These are phyloP conservation scores for Dryas octopetala DNA, from an alignment of 306 rosid genomes.

Conservation along the genomic window DNA sequence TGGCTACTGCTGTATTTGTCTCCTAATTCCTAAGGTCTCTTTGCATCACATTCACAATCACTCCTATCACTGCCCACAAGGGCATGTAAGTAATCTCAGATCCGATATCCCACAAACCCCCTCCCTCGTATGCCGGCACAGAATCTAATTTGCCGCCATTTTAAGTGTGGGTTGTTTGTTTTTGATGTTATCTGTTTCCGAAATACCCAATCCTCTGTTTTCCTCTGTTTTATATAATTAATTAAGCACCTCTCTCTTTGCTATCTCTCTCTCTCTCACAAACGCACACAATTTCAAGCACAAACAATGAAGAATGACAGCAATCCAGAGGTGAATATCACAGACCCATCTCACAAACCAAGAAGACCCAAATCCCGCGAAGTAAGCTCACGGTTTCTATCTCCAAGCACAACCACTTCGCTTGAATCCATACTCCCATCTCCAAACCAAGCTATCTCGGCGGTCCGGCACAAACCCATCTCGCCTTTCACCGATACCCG, in stretches of 20 bases:
- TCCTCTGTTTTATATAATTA: background rate
- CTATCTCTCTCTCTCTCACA: background rate
- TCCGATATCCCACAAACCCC: background rate
- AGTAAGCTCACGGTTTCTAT: slow-evolving; percentile 51
- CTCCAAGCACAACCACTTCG: slow-evolving; percentile 29
- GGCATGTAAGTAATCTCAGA: slow-evolving; percentile 20
- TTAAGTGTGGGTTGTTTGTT: slow-evolving; percentile 12
- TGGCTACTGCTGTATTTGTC: background rate
- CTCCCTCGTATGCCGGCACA: slow-evolving; percentile 38
- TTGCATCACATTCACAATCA: background rate
- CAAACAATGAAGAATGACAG: slow-evolving; percentile 35
- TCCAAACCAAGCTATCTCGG: slow-evolving; percentile 44
- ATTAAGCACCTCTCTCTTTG: background rate
- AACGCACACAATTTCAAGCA: no score
- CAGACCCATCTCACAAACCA: slow-evolving; percentile 41
- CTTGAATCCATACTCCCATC: slow-evolving; percentile 31
- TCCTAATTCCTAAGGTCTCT: slow-evolving; percentile 20
- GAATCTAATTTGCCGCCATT: slow-evolving; percentile 39
- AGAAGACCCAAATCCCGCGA: slow-evolving; percentile 52
- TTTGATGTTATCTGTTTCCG: slow-evolving; percentile 18
- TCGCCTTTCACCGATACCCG: slow-evolving; percentile 15
- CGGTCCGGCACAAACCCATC: slow-evolving; percentile 38
- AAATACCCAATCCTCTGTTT: background rate
- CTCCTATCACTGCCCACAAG: background rate
- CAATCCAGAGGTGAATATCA: slow-evolving; percentile 13